Evolutionary conservation across 176 grass and related monocot genomes (phyloP), one percentile per base, ranked within the genome.

Genomic region (Oryza punctata): DNA sequence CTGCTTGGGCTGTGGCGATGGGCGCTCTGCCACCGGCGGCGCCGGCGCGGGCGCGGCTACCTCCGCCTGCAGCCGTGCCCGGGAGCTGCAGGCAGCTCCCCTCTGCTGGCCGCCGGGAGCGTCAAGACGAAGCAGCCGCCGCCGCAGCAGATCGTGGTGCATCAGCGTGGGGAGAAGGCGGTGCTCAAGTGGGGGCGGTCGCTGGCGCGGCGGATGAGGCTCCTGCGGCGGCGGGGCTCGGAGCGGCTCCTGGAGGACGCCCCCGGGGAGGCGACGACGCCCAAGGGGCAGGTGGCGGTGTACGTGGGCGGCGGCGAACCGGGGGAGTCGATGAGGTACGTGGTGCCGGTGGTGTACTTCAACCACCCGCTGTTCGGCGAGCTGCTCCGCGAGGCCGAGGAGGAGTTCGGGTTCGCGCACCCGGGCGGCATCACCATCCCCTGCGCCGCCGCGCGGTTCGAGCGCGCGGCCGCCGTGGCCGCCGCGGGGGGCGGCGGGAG

Each of bases 391-490:
- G 96, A 98, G 91, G 93, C 96, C n/a, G 91, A 98, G 91, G 87
- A 91, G 85, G 90, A 98, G 91, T 95, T 95, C 77, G 96, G 96
- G 0, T 98, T 91, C 87, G 33, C 87, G 47, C 96, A 98, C 78
- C 93, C 96, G 23, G 93, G 96, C 54, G 93, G 93, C 18, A 98
- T 98, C 91, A 98, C 96, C 60, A 98, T 98, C 81, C 96, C 96
- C 3, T 95, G 93, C 87, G 88, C 93, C 2, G 83, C 86, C 33
- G 78, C 93, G 0, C 12, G 86, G 15, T 98, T 98, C 72, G 96
- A 98, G 87, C 81, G 82, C 30, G 91, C 75, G 7, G 81, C 87
- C 52, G 94, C 94, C 47, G 75, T 82, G 24, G 89, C 91, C 68
- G 90, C 84, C 73, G 75, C 68, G 0, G 89, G 71, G 16, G 85